Evolutionary conservation across 805 yeast genomes (phyloP).

Genomic region (Nakazawaea ishiwadae): DNA sequence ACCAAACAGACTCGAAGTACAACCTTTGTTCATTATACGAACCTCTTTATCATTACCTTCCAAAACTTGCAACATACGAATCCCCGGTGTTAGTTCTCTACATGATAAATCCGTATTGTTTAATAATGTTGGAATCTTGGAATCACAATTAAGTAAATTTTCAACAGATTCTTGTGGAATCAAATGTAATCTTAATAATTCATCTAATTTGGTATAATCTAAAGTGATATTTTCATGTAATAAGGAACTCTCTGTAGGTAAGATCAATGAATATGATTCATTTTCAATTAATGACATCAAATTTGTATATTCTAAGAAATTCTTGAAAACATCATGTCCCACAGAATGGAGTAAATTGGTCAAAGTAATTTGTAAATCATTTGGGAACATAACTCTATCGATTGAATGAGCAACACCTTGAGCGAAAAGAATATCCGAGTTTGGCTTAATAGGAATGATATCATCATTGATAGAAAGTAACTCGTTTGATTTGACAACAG

Average conservation of each 20-base stretch:
- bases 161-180: slow-evolving; percentile 53
- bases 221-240: slow-evolving; percentile 43
- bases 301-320: neutral
- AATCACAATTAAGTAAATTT: slow-evolving; percentile 43
- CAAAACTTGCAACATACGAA: slow-evolving; percentile 33
- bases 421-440: slow-evolving; percentile 66
- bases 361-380: slow-evolving; percentile 45
- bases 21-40: slow-evolving; percentile 55
- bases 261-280: slow-evolving; percentile 54
- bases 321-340: slow-evolving; percentile 29
- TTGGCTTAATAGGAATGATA: slow-evolving; percentile 30
- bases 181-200: slow-evolving; percentile 64
- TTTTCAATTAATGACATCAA: slow-evolving; percentile 23
- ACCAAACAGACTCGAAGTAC: slow-evolving; percentile 33
- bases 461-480: slow-evolving; percentile 28
- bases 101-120: slow-evolving; percentile 42
- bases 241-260: slow-evolving; percentile 64
- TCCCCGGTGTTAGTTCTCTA: slow-evolving; percentile 32
- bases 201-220: slow-evolving; percentile 32
- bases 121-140: slow-evolving; percentile 36
- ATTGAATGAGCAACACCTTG: slow-evolving; percentile 85
- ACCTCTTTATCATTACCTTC: slow-evolving; percentile 56
- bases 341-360: slow-evolving; percentile 53
- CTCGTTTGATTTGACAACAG: slow-evolving; percentile 17
- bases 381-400: slow-evolving; percentile 52